Percentiles rank a stretch among this genome's conserved stretches.
Conservation (phyloP, 176 grass and related monocot species). For the Themeda triandra region DNA sequence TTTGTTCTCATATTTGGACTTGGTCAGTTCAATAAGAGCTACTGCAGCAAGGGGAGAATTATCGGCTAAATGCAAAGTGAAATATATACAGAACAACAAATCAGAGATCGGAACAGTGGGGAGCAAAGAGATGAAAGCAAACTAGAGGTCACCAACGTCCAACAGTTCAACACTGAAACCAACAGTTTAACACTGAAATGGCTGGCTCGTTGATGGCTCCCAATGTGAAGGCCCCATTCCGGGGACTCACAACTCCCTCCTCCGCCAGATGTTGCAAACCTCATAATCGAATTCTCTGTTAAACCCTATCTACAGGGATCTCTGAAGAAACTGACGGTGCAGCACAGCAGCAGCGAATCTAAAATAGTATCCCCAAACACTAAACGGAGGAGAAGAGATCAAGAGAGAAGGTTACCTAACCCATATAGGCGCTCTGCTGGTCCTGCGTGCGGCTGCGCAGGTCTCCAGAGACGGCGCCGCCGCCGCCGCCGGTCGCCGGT, state of each 20-base stretch:
- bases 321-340: background rate
- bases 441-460: background rate
- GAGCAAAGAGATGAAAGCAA: background rate
- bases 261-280: background rate
- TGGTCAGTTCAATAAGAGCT: background rate
- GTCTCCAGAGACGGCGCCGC: background rate
- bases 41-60: background rate
- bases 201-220: background rate
- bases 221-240: background rate
- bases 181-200: background rate
- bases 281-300: background rate
- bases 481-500: constrained; percentile 21
- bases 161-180: background rate
- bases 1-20: background rate
- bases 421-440: background rate
- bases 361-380: background rate
- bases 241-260: background rate
- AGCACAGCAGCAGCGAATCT: background rate
- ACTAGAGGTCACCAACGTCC: background rate
- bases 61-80: background rate
- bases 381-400: background rate
- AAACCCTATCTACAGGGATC: background rate
- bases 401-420: background rate
- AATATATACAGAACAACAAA: background rate
- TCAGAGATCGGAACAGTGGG: background rate